Base-by-base conservation (phyloP, 176 grass and related monocot species). In the Leersia perrieri region DNA sequence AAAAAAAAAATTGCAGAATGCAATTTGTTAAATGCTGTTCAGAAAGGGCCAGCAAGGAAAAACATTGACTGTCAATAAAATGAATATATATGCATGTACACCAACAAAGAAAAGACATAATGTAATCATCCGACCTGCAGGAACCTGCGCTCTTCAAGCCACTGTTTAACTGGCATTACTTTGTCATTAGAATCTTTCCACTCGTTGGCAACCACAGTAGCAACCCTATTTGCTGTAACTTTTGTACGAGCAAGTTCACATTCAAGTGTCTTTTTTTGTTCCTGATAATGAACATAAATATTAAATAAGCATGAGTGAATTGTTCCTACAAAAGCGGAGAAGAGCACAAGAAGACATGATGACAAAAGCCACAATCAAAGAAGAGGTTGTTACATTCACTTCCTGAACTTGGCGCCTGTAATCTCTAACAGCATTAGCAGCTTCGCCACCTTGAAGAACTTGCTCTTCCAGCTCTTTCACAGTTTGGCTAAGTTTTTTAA, bases 101-200 rank as follows among this genome's bases (percentile, higher is more conserved):
- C 35, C 22, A 27, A 70, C 38, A 77, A 86, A 73, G 27, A 75
- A 66, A 75, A 71, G 66, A 26, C 44, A 84, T 33, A 31, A 73
- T 83, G 35, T 20, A 68, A 89, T 85, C 25, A 34, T 60, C 83
- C 77, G 67, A 95, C 93, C 84, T 99, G 97, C 85, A 99, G 71
- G 79, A 99, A 96, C 77, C 97, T 91, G 23, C 97, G 88, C 29
- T 99, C 97, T 82, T 99, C 97, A 60, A 99, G 93, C 97, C 97
- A 99, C 70, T 99, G 93, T 90, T 90, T 99, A 57, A 99, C 97
- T 44, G 97, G 97, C 97, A 99, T 99, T 29, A 99, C 97, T 88
- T 99, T 99, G 76, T 99, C 97, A 88, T 92, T 99, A 65, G 92
- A 92, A 93, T 99, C 97, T 86, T 99, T 99, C 97, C 97, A 99